Evolutionary conservation across 2,329 filamentous ascomycete species (phyloP).

Genomic region (Beauveria rudraprayagi): DNA sequence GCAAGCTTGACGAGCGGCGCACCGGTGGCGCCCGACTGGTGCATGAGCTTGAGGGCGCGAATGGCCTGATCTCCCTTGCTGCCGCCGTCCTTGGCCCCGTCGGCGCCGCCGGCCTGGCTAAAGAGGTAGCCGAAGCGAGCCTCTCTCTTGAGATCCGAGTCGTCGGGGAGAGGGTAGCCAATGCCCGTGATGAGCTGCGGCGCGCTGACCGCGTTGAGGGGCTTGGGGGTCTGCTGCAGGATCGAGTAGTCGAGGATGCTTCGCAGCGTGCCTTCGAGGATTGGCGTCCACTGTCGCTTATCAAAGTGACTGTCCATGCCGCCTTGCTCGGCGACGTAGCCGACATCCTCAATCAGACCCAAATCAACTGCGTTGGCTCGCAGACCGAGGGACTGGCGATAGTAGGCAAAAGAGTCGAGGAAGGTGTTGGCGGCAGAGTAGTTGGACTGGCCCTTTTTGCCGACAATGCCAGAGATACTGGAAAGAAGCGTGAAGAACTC

Average conservation of each 20-base stretch:
- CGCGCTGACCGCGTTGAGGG: conserved; percentile 12
- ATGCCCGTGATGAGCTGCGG: conserved; percentile 22
- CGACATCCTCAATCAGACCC: conserved; percentile 26
- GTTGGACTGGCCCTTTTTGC: conserved; percentile 26
- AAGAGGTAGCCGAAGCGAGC: conserved; percentile 18
- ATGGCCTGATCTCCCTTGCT: conserved; percentile 13
- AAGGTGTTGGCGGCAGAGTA: conserved; percentile 35
- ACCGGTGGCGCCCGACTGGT: conserved; percentile 6
- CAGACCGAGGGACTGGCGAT: conserved; percentile 19
- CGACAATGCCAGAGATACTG: conserved; percentile 25
- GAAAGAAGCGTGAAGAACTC: conserved; percentile 28
- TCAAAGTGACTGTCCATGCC: conserved; percentile 10
- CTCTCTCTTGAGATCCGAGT: conserved; percentile 18
- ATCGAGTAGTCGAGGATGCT: conserved; percentile 21
- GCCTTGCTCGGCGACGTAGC: conserved; percentile 21
- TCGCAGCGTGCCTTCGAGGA: conserved; percentile 23
- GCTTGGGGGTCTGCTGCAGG: conserved; percentile 18
- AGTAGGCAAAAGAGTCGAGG: conserved; percentile 27
- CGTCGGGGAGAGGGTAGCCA: conserved; percentile 17
- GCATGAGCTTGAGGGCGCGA: conserved; percentile 12
- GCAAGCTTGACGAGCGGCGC: conserved; percentile 13
- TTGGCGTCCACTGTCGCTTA: conserved; percentile 14
- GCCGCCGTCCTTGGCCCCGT: background rate
- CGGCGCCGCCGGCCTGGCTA: conserved; percentile 4
- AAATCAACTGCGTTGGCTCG: conserved; percentile 26